Evolutionary conservation across 192 early-diverging fungal genomes (phyloP), one percentile per base, ranked within the genome.

Genomic region (Kappamyces sp.): DNA sequence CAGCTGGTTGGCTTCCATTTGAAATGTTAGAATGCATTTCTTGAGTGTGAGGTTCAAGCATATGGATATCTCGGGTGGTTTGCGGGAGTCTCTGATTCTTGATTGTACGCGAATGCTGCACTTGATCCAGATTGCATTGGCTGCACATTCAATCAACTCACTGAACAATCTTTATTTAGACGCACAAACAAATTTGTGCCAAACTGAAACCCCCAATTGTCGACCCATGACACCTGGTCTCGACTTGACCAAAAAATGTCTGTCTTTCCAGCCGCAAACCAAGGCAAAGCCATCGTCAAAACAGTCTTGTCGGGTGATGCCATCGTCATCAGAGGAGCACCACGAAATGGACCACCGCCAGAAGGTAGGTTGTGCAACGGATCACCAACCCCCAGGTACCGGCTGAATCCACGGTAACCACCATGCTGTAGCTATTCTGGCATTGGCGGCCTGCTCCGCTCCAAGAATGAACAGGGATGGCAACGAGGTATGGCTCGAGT

Each of bases 221-320:
- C n/a, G n/a, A n/a, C n/a, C n/a, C n/a, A n/a, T n/a, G n/a, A n/a
- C n/a, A n/a, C n/a, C n/a, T n/a, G n/a, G n/a, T n/a, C n/a, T n/a
- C n/a, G n/a, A n/a, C n/a, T n/a, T n/a, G n/a, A n/a, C n/a, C n/a
- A n/a, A n/a, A n/a, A n/a, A n/a, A n/a, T n/a, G n/a, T n/a, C n/a
- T n/a, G n/a, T n/a, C n/a, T n/a, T n/a, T n/a, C n/a, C n/a, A n/a
- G n/a, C n/a, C n/a, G n/a, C n/a, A n/a, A n/a, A n/a, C n/a, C n/a
- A n/a, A n/a, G n/a, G n/a, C n/a, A n/a, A n/a, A n/a, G 93, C 88
- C 54, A 68, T 83, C 4, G 88, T 94, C 63, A 97, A 97, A 68
- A 85, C 75, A 35, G 88, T 92, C 14, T 75, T 97, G 49, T 93
- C 90, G 6, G 94, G 93, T 50, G 93, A 97, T 79, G 88, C 88